Conservation (phyloP, 495 filamentous ascomycete species). For the Penicillium turbatum region DNA sequence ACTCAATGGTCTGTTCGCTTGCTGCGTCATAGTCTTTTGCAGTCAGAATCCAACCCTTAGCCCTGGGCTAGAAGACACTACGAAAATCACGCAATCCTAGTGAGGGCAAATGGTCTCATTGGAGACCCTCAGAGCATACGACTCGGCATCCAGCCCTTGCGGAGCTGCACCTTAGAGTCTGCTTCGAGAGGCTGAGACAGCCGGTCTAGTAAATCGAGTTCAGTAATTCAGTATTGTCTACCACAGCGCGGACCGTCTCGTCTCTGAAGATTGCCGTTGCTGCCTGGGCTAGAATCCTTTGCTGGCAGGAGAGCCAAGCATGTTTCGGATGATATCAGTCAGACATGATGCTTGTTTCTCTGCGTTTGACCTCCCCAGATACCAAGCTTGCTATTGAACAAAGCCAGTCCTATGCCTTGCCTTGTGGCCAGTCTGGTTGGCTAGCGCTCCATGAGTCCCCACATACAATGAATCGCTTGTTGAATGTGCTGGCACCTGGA, state of each 20-base stretch:
- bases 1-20: conserved; percentile 24
- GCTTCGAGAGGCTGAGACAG: conserved; percentile 30
- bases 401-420: conserved; percentile 44
- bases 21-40: conserved; percentile 32
- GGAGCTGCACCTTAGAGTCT: conserved; percentile 42
- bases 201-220: conserved; percentile 24
- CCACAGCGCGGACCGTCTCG: conserved; percentile 37
- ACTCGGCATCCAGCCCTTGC: conserved; percentile 39
- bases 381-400: conserved; percentile 36
- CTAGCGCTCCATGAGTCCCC: conserved; percentile 51
- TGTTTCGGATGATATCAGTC: not conserved
- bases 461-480: conserved; percentile 43
- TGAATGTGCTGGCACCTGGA: conserved; percentile 24
- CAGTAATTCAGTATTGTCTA: conserved; percentile 34
- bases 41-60: conserved; percentile 44
- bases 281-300: conserved; percentile 44
- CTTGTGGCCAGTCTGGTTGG: conserved; percentile 33
- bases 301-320: conserved; percentile 39
- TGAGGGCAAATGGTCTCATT: conserved; percentile 21
- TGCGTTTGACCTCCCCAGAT: not conserved
- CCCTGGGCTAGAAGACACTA: conserved; percentile 48
- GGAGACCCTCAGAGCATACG: conserved; percentile 17
- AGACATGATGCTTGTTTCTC: conserved; percentile 3
- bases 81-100: conserved; percentile 35
- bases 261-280: conserved; percentile 24